Evolutionary conservation across 768 basidiomycete genomes (phyloP), one percentile per base, ranked within the genome.

Genomic region (Pleurotus citrinopileatus): DNA sequence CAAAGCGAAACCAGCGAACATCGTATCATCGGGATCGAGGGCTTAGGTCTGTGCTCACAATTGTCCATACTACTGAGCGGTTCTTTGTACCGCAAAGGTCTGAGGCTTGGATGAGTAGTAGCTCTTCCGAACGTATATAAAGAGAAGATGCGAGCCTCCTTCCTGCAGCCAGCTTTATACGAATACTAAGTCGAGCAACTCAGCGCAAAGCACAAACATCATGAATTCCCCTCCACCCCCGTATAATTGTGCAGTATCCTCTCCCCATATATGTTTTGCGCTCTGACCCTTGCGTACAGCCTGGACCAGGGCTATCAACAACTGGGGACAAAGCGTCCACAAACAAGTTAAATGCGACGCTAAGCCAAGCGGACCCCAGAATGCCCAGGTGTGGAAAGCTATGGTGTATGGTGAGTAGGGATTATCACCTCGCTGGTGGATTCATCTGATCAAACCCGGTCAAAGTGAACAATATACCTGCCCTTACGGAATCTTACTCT

Each of bases 331-430:
- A 46, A 22, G 17, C 9, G 26, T 42, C 3, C 44, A 55, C 19
- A 45, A 19, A n/a, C 13, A 6, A 2, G 29, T 62, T 9, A 2
- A 3, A 2, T 67, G 63, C 42, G 54, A 57, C 1, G 47, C 61
- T 7, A 28, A 4, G 9, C 38, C 34, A 1, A 34, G 37, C 1
- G 71, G 72, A 0, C 66, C 65, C 7, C 60, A 50, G 34, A 52
- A 73, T 48, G 37, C 59, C 1, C 44, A 55, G 0, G 42, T 52
- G 1, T 73, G 71, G 71, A 63, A 59, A 4, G 58, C 56, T 3
- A 56, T 52, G 3, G 70, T 66, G 6, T 65, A 59, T 36, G 22
- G 73, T 74, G 47, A 56, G 65, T 60, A 17, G 8, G 3, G 17
- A 7, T 47, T 26, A 15, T n/a, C 12, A 3, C 26, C 26, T 26